Conservation (phyloP, 2,329 filamentous ascomycete genomes). For the Tothia fuscella region DNA sequence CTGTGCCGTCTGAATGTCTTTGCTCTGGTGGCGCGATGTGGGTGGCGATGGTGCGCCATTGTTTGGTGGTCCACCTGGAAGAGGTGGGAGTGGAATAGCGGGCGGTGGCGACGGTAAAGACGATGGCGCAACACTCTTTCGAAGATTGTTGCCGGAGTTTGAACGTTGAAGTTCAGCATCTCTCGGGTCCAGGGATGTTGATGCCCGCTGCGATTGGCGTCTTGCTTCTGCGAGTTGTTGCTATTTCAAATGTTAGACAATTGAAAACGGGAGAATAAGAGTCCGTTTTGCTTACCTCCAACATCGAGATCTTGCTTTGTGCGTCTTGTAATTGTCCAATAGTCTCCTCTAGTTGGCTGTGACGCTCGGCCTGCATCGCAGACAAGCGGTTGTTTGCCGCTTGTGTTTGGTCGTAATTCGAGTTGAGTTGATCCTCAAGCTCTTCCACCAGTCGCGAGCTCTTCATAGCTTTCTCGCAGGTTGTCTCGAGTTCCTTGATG, state of each 20-base stretch:
- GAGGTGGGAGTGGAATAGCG: slow-evolving; percentile 85
- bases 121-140: slow-evolving; percentile 71
- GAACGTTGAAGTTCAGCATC: slow-evolving; percentile 39
- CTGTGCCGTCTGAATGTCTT: slow-evolving; percentile 66
- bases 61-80: slow-evolving; percentile 47
- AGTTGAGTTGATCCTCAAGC: slow-evolving; percentile 90
- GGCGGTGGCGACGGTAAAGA: slow-evolving; percentile 89
- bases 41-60: slow-evolving; percentile 44
- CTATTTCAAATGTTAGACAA: slow-evolving; percentile 31
- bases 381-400: slow-evolving; percentile 75
- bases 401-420: slow-evolving; percentile 89
- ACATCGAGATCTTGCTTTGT: slow-evolving; percentile 48
- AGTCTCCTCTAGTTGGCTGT: slow-evolving; percentile 29
- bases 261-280: slow-evolving; percentile 4
- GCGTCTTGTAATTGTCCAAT: slow-evolving; percentile 60
- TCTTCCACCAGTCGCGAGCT: slow-evolving; percentile 87
- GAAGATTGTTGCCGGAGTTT: slow-evolving; percentile 53
- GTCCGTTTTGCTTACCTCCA: slow-evolving; percentile 51
- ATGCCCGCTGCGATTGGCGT: slow-evolving; percentile 35
- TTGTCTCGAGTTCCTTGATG: slow-evolving; percentile 43
- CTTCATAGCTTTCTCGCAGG: slow-evolving; percentile 65
- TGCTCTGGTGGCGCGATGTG: slow-evolving; percentile 64
- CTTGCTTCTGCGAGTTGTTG: slow-evolving; percentile 48
- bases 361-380: slow-evolving; percentile 40
- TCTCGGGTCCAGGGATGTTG: slow-evolving; percentile 32